Conservation (phyloP, 23 red algal genomes). For the Gracilaria gracilis region DNA sequence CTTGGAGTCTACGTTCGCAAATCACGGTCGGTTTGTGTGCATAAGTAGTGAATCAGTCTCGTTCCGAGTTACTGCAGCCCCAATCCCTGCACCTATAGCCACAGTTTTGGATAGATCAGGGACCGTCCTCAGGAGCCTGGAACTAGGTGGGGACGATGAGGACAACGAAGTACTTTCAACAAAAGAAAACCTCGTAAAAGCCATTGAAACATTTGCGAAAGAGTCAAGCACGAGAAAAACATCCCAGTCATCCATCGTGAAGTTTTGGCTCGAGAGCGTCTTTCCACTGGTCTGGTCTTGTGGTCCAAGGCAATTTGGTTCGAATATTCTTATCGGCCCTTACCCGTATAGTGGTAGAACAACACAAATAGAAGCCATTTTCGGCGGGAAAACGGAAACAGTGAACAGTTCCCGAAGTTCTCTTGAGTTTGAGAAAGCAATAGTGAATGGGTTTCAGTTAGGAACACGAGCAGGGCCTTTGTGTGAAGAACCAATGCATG, state of each 20-base stretch:
- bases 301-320: constrained; percentile 76
- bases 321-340: constrained; percentile 92
- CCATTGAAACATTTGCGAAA: constrained; percentile 57
- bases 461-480: constrained; percentile 86
- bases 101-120: constrained; percentile 59
- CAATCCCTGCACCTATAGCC: constrained; percentile 52
- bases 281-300: constrained; percentile 55
- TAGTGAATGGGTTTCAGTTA: constrained; percentile 94
- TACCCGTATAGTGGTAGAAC: constrained; percentile 24
- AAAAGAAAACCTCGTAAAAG: constrained; percentile 12
- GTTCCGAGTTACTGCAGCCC: constrained; percentile 51
- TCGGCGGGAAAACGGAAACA: constrained; percentile 22
- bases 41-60: constrained; percentile 42
- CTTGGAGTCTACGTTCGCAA: constrained; percentile 19
- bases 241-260: constrained; percentile 2
- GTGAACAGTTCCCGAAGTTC: not conserved
- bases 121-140: constrained; percentile 19
- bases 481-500: constrained; percentile 96
- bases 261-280: constrained; percentile 51
- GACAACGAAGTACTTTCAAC: not conserved
- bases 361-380: not conserved
- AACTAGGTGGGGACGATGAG: not conserved
- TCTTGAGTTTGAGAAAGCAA: constrained; percentile 72
- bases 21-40: constrained; percentile 35
- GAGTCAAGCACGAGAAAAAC: constrained; percentile 14